phyloP scores from a whole-genome alignment of 495 filamentous ascomycete species.

The Stereocaulon alpinum region DNA sequence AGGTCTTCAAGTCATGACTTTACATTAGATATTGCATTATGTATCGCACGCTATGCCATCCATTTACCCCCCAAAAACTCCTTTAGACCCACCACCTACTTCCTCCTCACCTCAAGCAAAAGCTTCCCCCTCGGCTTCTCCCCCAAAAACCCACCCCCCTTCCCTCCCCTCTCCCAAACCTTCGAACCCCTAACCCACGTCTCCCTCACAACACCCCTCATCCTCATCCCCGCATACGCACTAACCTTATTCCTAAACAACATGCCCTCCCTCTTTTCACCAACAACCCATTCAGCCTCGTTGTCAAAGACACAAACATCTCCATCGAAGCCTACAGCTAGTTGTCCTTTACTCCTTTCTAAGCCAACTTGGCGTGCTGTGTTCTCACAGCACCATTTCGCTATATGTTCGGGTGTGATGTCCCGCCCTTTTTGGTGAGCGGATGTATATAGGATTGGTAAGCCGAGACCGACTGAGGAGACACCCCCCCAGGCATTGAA shows the following conservation, averaged over 20 bases:
- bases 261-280: conserved; percentile 54
- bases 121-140: conserved; percentile 51
- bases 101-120: conserved; percentile 47
- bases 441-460: conserved; percentile 85
- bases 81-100: too few species aligned
- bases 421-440: conserved; percentile 31
- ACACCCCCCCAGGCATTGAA: conserved; percentile 95
- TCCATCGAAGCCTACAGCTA: conserved; percentile 78
- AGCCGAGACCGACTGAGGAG: conserved; percentile 81
- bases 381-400: conserved; percentile 72
- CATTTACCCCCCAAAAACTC: neutral
- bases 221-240: conserved; percentile 76
- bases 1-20: too few species aligned
- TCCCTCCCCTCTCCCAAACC: conserved; percentile 53
- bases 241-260: conserved; percentile 91
- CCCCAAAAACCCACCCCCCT: conserved; percentile 48
- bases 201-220: conserved; percentile 74
- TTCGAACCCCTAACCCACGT: conserved; percentile 79
- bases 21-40: too few species aligned
- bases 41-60: too few species aligned
- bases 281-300: conserved; percentile 61
- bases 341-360: conserved; percentile 68
- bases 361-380: conserved; percentile 88
- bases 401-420: conserved; percentile 52
- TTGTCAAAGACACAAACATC: conserved; percentile 93